Base-by-base conservation (phyloP, 2,329 filamentous ascomycete genomes). In the Fusarium nelsonii region DNA sequence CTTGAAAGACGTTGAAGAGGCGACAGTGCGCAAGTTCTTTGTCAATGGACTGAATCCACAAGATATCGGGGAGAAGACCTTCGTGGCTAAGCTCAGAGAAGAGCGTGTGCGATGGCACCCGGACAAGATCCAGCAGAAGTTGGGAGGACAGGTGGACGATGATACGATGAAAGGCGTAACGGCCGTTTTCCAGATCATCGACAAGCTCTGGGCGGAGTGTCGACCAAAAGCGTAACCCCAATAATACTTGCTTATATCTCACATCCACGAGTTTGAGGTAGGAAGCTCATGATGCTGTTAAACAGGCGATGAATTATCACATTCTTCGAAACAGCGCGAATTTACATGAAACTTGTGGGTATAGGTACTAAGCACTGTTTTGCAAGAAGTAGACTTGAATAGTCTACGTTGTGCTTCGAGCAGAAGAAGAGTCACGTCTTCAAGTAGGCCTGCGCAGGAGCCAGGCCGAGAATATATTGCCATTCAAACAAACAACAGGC, bases 51-150 rank as follows among this genome's bases (percentile, higher is more conserved):
- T 87, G 23, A 79, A 71, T 37, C 58, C 82, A 23, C 79, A 81
- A 30, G 79, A 81, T 3, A 72, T 83, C 4, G 84, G 83, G 20
- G 82, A 84, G 72, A 79, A 75, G 60, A 80, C 81, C 11, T 83
- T 84, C 51, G 76, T 83, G 20, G 79, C 82, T 9, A 81, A 78
- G 60, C 83, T 98, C 53, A 97, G 97, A 79, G 83, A 88, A 7
- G 96, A 99, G 82, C 88, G 96, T 52, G 90, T 98, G 18, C 86
- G 94, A 16, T 99, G 96, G 96, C 96, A 99, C 82, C 96, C 96
- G 6, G 96, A 99, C 81, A 99, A 98, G 84, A 92, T 98, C 58
- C 93, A 97, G 82, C 96, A 97, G 81, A 88, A 90, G 54, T 90
- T 97, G 63, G 92, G 93, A 4, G 88, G 87, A 0, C 82, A 88